Conservation (phyloP, 2,329 filamentous ascomycete species). For the Ophiosphaerella herpotricha region DNA sequence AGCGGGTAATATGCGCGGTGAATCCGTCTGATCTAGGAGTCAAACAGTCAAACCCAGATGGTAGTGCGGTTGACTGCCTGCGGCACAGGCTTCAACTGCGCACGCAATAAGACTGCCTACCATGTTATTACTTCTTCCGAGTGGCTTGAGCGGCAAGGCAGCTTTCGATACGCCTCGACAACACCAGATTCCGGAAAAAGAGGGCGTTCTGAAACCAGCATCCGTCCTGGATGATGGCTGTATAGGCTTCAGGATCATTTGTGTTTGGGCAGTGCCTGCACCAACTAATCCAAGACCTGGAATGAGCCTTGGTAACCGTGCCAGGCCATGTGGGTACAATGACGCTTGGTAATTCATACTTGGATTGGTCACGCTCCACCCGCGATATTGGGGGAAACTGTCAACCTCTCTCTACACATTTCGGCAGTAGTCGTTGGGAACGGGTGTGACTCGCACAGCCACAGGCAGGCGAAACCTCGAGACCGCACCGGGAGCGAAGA, state of each 20-base stretch:
- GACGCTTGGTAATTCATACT: neutral
- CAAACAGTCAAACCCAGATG: no score
- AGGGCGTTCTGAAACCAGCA: no score
- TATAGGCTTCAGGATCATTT: neutral
- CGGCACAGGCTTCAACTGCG: no score
- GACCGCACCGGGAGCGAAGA: neutral
- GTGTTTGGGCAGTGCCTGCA: neutral
- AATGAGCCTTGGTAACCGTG: neutral
- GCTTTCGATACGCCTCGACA: no score
- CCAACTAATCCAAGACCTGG: neutral
- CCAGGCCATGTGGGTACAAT: neutral
- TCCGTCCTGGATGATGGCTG: neutral
- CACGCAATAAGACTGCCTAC: no score
- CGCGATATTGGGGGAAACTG: neutral
- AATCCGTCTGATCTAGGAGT: no score
- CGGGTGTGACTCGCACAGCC: constrained; percentile 1
- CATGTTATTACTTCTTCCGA: no score
- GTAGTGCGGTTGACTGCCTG: no score
- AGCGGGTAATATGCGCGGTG: no score
- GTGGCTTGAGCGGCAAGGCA: no score
- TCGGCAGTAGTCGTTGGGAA: neutral
- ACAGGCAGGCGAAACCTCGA: neutral
- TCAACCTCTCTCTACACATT: no score
- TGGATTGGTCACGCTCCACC: neutral
- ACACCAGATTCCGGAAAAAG: no score